A percentile compares a stretch with the other conserved stretches of the same genome.
These are phyloP conservation scores for Andrographis paniculata DNA, from an alignment of 305 asterid genomes.

Conservation along the genomic window DNA sequence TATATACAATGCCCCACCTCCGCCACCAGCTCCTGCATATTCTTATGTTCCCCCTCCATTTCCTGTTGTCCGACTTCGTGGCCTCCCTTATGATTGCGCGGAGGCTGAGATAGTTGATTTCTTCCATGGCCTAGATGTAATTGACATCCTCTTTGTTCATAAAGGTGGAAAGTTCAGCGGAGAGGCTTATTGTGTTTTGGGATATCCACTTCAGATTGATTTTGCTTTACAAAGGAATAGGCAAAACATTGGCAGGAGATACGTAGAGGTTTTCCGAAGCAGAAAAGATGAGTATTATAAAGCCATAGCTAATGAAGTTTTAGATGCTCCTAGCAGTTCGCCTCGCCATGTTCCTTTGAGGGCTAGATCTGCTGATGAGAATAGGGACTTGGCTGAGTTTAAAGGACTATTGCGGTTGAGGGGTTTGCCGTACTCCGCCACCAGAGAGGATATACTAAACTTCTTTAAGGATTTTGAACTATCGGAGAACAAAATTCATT, in stretches of 20 bases:
- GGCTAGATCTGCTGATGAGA: constrained; percentile 68
- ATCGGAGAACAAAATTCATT: constrained; percentile 50
- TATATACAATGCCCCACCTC: constrained; percentile 66
- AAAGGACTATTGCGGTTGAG: constrained; percentile 72
- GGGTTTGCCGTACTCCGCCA: constrained; percentile 74
- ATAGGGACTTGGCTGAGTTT: constrained; percentile 65
- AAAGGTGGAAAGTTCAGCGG: constrained; percentile 72
- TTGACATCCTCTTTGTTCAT: constrained; percentile 74
- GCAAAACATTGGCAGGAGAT: constrained; percentile 83
- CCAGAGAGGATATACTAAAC: constrained; percentile 54
- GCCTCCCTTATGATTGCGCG: constrained; percentile 82
- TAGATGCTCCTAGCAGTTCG: constrained; percentile 54
- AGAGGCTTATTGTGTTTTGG: constrained; percentile 72
- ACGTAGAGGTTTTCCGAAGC: constrained; percentile 85
- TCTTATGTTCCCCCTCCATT: constrained; percentile 69
- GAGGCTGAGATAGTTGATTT: constrained; percentile 74
- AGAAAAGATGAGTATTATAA: constrained; percentile 78
- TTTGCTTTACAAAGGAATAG: constrained; percentile 79
- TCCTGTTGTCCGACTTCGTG: constrained; percentile 94
- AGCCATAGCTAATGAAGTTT: constrained; percentile 76
- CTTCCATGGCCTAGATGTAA: constrained; percentile 69
- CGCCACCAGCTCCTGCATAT: constrained; percentile 46
- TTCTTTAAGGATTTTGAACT: constrained; percentile 69
- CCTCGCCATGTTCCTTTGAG: constrained; percentile 61
- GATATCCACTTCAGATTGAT: constrained; percentile 82